phyloP scores from a whole-genome alignment of 495 filamentous ascomycete species.

The Aspergillus heteromorphus region DNA sequence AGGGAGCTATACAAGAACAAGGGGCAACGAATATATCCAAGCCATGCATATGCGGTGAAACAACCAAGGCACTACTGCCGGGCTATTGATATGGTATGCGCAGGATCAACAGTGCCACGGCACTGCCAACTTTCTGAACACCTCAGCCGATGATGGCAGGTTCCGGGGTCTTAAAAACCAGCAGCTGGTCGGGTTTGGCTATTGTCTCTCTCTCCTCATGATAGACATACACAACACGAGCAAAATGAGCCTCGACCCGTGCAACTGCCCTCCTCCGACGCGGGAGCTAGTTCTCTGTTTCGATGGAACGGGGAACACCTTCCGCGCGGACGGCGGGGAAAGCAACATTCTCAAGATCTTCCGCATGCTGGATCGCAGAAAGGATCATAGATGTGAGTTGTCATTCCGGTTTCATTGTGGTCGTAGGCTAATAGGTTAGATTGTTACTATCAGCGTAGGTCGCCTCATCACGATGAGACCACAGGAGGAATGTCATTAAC shows the following conservation, averaged over 20 bases:
- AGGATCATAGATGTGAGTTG: conserved; percentile 12
- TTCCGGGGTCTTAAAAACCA: background rate
- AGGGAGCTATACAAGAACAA: background rate
- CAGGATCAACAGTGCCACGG: background rate
- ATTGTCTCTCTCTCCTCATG: background rate
- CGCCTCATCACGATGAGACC: background rate
- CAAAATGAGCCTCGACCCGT: background rate
- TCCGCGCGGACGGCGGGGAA: conserved; percentile 18
- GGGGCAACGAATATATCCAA: background rate
- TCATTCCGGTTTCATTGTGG: too few species aligned
- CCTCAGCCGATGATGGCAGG: background rate
- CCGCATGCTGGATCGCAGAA: conserved; percentile 20
- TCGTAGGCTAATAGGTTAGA: conserved; percentile 1
- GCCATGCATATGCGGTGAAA: background rate
- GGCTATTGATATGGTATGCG: background rate
- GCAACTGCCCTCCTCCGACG: background rate
- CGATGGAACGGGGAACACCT: conserved; percentile 34
- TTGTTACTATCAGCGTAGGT: conserved; percentile 21
- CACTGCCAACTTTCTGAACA: background rate
- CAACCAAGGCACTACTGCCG: background rate
- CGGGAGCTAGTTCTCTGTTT: conserved; percentile 29
- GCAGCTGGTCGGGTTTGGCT: background rate
- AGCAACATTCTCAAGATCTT: conserved; percentile 35
- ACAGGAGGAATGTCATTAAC: background rate
- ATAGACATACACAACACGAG: background rate